Percentiles rank a stretch among this genome's conserved stretches.
These are phyloP conservation scores for Heteromeles arbutifolia DNA, from an alignment of 306 rosid genomes.

Conservation along the genomic window DNA sequence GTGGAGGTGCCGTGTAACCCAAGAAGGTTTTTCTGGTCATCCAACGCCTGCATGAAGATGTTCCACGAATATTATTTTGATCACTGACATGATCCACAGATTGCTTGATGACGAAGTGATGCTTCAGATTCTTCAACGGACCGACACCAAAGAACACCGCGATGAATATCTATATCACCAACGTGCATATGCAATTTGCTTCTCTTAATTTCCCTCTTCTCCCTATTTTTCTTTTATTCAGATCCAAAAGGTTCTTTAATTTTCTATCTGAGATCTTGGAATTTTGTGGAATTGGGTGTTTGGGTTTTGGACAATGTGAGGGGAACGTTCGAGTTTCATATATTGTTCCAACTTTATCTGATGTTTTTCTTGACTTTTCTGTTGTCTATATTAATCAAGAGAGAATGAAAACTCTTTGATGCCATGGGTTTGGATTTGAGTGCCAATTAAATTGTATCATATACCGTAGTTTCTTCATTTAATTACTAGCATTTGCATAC, in stretches of 20 bases:
- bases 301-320: background rate
- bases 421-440: background rate
- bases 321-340: background rate
- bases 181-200: background rate
- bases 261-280: background rate
- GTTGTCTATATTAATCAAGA: too few relatives aligned
- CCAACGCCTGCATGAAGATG: background rate
- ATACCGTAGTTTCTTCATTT: too few relatives aligned
- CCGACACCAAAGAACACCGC: background rate
- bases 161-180: background rate
- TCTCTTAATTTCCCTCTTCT: background rate
- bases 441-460: too few relatives aligned
- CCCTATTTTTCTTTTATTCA: background rate
- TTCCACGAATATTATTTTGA: background rate
- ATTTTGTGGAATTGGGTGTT: background rate
- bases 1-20: background rate
- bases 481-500: too few relatives aligned
- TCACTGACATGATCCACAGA: background rate
- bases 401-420: too few relatives aligned
- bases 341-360: background rate
- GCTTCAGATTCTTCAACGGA: background rate
- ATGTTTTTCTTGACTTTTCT: background rate
- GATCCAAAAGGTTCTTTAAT: background rate
- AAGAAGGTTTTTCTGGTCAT: background rate
- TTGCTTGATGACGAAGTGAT: background rate